Evolutionary conservation across 768 basidiomycete species (phyloP).

Genomic region (Suillus discolor): DNA sequence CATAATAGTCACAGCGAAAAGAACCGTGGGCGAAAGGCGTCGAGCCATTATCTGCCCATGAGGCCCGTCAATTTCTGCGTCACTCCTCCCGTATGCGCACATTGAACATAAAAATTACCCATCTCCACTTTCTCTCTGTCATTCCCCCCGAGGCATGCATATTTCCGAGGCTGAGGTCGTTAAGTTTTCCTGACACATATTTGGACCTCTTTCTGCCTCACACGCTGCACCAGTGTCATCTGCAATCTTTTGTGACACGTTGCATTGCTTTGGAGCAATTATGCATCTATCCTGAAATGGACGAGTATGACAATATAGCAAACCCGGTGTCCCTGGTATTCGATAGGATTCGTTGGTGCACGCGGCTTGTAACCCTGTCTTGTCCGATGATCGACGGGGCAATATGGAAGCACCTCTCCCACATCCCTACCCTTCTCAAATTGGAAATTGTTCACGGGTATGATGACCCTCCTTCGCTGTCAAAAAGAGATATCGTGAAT

Average conservation of each 20-base stretch:
- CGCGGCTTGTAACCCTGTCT: too few relatives aligned
- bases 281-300: not conserved
- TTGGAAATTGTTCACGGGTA: too few relatives aligned
- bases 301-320: too few relatives aligned
- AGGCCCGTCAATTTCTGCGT: not conserved
- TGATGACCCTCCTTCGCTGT: too few relatives aligned
- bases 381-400: too few relatives aligned
- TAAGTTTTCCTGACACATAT: not conserved
- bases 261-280: not conserved
- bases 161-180: not conserved
- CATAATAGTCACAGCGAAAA: too few relatives aligned
- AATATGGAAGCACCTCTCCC: too few relatives aligned
- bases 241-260: not conserved
- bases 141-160: not conserved
- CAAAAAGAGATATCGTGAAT: too few relatives aligned
- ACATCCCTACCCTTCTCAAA: too few relatives aligned
- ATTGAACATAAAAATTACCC: accelerated
- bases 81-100: not conserved
- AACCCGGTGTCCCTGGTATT: too few relatives aligned
- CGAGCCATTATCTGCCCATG: not conserved
- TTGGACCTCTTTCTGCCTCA: not conserved
- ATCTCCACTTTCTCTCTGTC: not conserved
- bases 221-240: constrained; percentile 18
- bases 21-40: not conserved
- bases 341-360: too few relatives aligned